Evolutionary conservation across 2,329 filamentous ascomycete genomes (phyloP), one percentile per base, ranked within the genome.

Genomic region (Aureobasidium sp.): DNA sequence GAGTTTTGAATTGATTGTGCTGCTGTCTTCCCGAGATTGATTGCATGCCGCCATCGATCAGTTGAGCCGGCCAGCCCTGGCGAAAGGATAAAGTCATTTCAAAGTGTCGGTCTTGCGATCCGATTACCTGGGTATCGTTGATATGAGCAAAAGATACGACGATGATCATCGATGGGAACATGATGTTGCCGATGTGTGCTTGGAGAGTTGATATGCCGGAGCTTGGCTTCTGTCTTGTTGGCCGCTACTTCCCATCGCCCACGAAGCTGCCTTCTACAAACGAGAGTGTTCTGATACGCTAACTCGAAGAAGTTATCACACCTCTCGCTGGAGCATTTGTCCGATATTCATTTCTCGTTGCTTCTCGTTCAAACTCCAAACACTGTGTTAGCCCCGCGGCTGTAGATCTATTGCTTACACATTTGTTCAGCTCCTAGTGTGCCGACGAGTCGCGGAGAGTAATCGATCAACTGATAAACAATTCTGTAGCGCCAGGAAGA

Each of bases 1-100:
- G n/a, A 24, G 53, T 57, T 46, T 57, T 41, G 41, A 8, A 26
- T 57, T 32, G 39, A 57, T 57, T 57, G 53, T 34, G 26, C 26
- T 43, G 37, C 9, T 44, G 20, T 8, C 2, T 9, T 41, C 15
- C 52, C 37, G 52, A 56, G 39, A 43, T 44, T 44, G 50, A 52
- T 34, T 29, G 50, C 34, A 32, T 43, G 26, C 26, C 52, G 52
- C 52, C 13, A 17, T 26, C 12, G 20, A 20, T 20, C 20, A 20
- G 20, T 20, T 13, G 3, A 6, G 10, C 20, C 7, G 29, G 24
- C 34, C 34, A 15, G 34, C 34, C 34, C 12, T 15, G 13, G 44
- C 20, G 41, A 44, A 17, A 13, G 2, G 44, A 29, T 8, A 8
- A 1, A 8, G 1, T 37, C 34, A 47, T 13, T 15, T 27, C 10